Conservation (phyloP, 768 basidiomycete genomes). For the Trichaptum fuscoviolaceum region DNA sequence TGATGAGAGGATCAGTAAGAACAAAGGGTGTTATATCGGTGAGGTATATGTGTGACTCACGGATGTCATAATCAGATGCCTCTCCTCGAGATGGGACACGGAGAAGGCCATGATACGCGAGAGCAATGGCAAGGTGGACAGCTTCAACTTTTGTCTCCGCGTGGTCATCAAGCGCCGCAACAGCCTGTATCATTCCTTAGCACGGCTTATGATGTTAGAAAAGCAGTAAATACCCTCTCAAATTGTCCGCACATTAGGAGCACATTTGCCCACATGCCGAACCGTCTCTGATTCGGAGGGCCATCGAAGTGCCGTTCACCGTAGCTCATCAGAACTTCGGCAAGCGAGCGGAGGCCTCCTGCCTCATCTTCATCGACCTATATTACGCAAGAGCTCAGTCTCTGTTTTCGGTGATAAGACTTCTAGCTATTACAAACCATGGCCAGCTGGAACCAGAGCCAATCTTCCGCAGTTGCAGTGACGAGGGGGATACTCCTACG, state of each 20-base stretch:
- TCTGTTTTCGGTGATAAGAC: neutral
- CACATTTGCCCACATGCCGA: conserved; percentile 76
- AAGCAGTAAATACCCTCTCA: conserved; percentile 59
- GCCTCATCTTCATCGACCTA: conserved; percentile 81
- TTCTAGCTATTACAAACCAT: conserved; percentile 44
- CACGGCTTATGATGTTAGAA: neutral
- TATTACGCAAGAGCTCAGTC: neutral
- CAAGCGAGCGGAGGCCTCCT: conserved; percentile 64
- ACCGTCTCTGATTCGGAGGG: conserved; percentile 51
- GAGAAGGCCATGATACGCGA: conserved; percentile 90
- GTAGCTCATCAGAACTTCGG: conserved; percentile 72
- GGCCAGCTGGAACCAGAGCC: conserved; percentile 95
- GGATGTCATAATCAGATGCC: conserved; percentile 76
- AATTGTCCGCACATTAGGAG: conserved; percentile 92
- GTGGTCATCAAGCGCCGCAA: conserved; percentile 86
- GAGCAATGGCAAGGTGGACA: conserved; percentile 86
- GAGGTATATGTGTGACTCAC: conserved; percentile 39
- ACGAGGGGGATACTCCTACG: conserved; percentile 77
- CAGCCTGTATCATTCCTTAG: conserved; percentile 52
- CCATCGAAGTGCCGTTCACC: conserved; percentile 83
- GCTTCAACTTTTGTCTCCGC: conserved; percentile 87
- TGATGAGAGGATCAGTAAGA: neutral
- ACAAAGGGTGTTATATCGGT: neutral
- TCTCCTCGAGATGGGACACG: conserved; percentile 78
- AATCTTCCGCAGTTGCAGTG: conserved; percentile 92